Percentiles rank a stretch among this genome's conserved stretches.
Evolutionary conservation across 2,329 filamentous ascomycete genomes (phyloP).

Genomic region (Fragosphaeria purpurea): DNA sequence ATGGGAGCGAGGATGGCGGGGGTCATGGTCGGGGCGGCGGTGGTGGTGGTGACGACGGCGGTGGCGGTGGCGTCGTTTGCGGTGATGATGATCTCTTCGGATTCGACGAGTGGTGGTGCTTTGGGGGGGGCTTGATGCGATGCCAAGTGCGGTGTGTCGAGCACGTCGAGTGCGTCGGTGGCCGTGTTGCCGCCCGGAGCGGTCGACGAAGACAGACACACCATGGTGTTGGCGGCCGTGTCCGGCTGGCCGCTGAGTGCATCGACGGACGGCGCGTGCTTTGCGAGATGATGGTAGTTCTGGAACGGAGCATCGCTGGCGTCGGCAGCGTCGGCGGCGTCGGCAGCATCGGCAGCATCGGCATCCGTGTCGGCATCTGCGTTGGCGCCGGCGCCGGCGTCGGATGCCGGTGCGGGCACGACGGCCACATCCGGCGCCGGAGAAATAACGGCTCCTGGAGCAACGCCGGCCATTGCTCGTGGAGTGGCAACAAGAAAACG

Average conservation of each 20-base stretch:
- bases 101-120: neutral
- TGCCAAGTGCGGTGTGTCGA: neutral
- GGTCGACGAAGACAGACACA: too few relatives aligned
- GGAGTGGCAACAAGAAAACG: neutral
- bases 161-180: neutral
- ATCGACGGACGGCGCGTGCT: too few relatives aligned
- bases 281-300: too few relatives aligned
- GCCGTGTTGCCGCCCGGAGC: neutral
- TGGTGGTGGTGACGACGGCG: neutral
- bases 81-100: slow-evolving; percentile 3
- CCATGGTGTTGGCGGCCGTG: too few relatives aligned
- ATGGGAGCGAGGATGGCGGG: neutral
- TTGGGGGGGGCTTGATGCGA: slow-evolving; percentile 1
- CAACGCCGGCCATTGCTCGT: neutral
- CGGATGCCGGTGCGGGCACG: neutral
- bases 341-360: too few relatives aligned
- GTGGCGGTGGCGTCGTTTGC: neutral
- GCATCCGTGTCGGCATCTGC: too few relatives aligned
- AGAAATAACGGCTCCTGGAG: neutral
- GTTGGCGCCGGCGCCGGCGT: neutral
- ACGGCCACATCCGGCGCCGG: neutral
- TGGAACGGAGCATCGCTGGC: too few relatives aligned
- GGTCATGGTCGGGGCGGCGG: slow-evolving; percentile 8
- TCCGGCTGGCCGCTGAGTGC: too few relatives aligned
- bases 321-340: too few relatives aligned